phyloP scores from a whole-genome alignment of 108 stramenopile genomes.

The Cyclotella distinguenda region DNA sequence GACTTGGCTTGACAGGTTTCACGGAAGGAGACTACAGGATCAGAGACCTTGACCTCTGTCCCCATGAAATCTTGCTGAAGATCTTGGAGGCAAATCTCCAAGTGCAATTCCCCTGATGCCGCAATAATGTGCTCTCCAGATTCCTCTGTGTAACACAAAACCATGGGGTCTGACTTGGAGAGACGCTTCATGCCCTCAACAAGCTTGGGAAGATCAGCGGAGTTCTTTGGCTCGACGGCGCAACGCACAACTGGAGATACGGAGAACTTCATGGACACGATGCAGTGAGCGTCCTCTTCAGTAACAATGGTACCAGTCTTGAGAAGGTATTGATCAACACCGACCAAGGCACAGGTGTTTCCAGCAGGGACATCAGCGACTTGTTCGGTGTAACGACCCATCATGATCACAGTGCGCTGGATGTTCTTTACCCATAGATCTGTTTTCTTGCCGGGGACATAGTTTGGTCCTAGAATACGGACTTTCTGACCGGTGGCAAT shows the following conservation, averaged over 20 bases:
- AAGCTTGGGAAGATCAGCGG: constrained; percentile 99
- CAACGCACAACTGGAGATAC: constrained; percentile 99
- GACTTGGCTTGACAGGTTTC: constrained; percentile 97
- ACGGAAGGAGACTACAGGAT: constrained; percentile 99
- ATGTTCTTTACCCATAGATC: constrained; percentile 99
- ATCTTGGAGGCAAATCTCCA: constrained; percentile 99
- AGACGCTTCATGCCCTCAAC: constrained; percentile 99
- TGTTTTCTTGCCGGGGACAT: constrained; percentile 99
- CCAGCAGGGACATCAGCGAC: constrained; percentile 99
- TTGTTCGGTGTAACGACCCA: constrained; percentile 99
- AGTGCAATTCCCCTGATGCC: constrained; percentile 98
- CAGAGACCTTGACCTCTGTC: constrained; percentile 97
- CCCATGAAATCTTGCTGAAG: constrained; percentile 99
- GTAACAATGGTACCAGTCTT: constrained; percentile 99
- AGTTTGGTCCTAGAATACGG: constrained; percentile 99
- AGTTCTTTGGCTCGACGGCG: constrained; percentile 99
- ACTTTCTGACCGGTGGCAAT: constrained; percentile 99
- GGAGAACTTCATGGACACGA: constrained; percentile 99
- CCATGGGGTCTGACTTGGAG: constrained; percentile 99
- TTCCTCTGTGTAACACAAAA: constrained; percentile 99
- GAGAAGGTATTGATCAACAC: constrained; percentile 99
- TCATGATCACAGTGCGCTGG: constrained; percentile 99
- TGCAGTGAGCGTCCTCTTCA: constrained; percentile 92
- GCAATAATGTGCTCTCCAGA: constrained; percentile 99
- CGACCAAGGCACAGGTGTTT: constrained; percentile 99